Base-by-base conservation (phyloP, 805 yeast species). In the Candida berthetii region DNA sequence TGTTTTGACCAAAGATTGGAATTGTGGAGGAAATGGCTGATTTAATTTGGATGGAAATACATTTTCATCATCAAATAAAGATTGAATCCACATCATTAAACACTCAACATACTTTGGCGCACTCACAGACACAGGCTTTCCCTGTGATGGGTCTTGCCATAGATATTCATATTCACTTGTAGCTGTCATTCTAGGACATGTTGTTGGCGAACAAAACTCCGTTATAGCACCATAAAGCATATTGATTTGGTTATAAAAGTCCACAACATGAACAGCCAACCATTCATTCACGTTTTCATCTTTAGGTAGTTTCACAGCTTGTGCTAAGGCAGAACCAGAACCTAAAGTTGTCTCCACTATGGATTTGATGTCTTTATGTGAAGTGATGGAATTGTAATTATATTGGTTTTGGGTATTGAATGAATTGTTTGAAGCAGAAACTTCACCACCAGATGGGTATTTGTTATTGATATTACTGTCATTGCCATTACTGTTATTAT, bases 221-320 rank as follows among this genome's bases (percentile, higher is more conserved):
- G 98, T 91, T 48, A 93, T 85, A 3, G 97, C 80, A 9, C 97
- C 96, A 54, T 93, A 91, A 7, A 91, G 69, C 99, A 91, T 93
- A 64, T 91, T 91, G 50, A 91, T 82, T 60, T 91, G 99, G 60
- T 90, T 90, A 66, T 86, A 91, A 58, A 91, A 93, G 62, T 91
- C 98, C 15, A 90, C 97, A n/a, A 91, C 93, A 60, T 91, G 96
- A 11, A 90, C 95, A 0, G 99, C 98, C 42, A 91, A 65, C 99
- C 99, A 91, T 61, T 91, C 99, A 53, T 84, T 82, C 42, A 80
- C 58, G 54, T 87, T 93, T 62, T 91, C 99, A 46, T 93, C 98
- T 51, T 77, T 85, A 15, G 99, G 99, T 24, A 93, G 69, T 57
- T 85, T 85, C 18, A 91, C 98, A 0, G 98, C 98, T 61, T 88